Conservation (phyloP, 495 filamentous ascomycete species). For the Podospora pseudoanserina region DNA sequence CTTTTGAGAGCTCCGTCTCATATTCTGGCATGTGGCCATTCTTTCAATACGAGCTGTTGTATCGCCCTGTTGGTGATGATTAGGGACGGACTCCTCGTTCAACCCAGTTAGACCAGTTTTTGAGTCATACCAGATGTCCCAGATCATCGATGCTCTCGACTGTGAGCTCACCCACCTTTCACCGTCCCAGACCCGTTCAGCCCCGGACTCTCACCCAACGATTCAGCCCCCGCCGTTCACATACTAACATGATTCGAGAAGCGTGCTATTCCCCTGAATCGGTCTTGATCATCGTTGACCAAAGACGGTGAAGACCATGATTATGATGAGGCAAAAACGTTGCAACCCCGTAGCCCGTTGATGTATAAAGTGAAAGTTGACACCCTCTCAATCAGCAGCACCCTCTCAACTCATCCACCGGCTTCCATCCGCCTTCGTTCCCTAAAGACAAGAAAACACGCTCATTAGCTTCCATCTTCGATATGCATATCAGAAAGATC, state of each 20-base stretch:
- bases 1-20: background rate
- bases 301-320: background rate
- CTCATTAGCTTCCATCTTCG: background rate
- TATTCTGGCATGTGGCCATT: background rate
- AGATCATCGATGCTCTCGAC: background rate
- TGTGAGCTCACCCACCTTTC: background rate
- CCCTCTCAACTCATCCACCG: background rate
- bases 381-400: background rate
- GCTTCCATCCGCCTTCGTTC: background rate
- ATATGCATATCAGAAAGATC: conserved; percentile 19
- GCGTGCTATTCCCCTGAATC: background rate
- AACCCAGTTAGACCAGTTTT: background rate
- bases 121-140: background rate
- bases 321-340: background rate
- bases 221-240: background rate
- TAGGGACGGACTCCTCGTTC: background rate
- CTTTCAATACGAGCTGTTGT: background rate
- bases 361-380: background rate
- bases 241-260: background rate
- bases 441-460: background rate
- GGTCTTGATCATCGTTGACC: background rate
- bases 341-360: background rate
- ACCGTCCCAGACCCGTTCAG: background rate
- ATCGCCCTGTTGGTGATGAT: background rate
- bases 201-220: background rate